Evolutionary conservation across 1,284 basidiomycete genomes (phyloP), one percentile per base, ranked within the genome.

Genomic region (Bondarzewia mesenterica): DNA sequence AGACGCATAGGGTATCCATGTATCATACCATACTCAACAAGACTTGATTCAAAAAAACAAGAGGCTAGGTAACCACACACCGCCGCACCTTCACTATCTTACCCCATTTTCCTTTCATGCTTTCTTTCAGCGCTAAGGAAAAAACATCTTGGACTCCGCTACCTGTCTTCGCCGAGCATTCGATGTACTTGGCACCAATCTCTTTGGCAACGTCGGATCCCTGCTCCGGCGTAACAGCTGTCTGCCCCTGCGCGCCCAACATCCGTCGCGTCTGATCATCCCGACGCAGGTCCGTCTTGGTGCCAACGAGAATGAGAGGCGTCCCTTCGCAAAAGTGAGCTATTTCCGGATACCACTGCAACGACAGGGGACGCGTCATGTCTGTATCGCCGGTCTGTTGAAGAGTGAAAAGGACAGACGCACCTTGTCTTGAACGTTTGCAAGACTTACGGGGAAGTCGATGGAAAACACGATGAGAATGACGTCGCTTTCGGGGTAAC

Each of bases 381-480:
- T 50, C 44, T 23, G 18, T n/a, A 42, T 22, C 2, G 3, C 23
- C 41, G 41, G 22, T 22, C 26, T 32, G 8, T 40, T 44, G 21
- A 37, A 7, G 7, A 32, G 18, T 14, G 40, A 20, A 27, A 16
- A 39, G 38, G 29, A 18, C 44, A 42, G 14, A 51, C 75, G 51
- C 49, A 86, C 88, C 76, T 93, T 92, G 68, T 97, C 95, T 64
- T 90, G 84, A 27, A 99, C 94, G 62, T 99, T 99, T 44, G 79
- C 83, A 42, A 98, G 75, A 67, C 89, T 93, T 42, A 88, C 87
- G n/a, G 94, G 90, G 63, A 93, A 96, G 74, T 98, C 95, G 67
- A 97, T 77, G 10, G 93, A 94, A 71, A 98, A 99, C 35, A 97
- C 93, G 59, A 98, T 90, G 54, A 98, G 81, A 58, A 99, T 94